Conservation (phyloP, 805 yeast species). For the Sporopachydermia quercuum region DNA sequence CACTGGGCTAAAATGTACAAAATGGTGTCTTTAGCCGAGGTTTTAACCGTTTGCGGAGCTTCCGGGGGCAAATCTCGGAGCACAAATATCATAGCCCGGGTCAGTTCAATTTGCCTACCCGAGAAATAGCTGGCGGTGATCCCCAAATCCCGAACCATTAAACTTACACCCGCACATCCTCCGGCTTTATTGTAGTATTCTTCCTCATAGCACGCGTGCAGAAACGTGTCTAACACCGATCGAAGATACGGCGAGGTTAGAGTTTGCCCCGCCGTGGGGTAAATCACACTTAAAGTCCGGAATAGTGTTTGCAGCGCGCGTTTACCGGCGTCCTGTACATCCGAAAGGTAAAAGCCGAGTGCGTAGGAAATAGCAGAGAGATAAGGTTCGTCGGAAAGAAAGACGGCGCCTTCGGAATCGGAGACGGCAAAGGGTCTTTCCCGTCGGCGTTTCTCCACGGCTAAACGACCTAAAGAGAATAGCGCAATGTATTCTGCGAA, state of each 20-base stretch:
- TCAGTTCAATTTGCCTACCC: slow-evolving; percentile 67
- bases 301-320: slow-evolving; percentile 48
- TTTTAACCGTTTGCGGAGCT: slow-evolving; percentile 68
- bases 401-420: slow-evolving; percentile 65
- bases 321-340: slow-evolving; percentile 59
- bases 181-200: slow-evolving; percentile 77
- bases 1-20: slow-evolving; percentile 50
- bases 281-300: slow-evolving; percentile 44
- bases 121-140: slow-evolving; percentile 64
- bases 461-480: slow-evolving; percentile 59
- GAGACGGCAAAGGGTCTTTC: slow-evolving; percentile 58
- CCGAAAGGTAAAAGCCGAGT: slow-evolving; percentile 57
- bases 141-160: slow-evolving; percentile 51
- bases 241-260: slow-evolving; percentile 63
- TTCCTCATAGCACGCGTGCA: slow-evolving; percentile 87
- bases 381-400: slow-evolving; percentile 53
- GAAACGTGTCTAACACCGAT: slow-evolving; percentile 62
- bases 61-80: slow-evolving; percentile 80
- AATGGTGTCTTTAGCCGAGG: slow-evolving; percentile 55
- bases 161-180: slow-evolving; percentile 70
- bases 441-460: slow-evolving; percentile 50
- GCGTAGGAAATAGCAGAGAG: slow-evolving; percentile 68
- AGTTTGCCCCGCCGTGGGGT: slow-evolving; percentile 53
- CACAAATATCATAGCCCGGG: slow-evolving; percentile 78
- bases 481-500: slow-evolving; percentile 69